Conservation (phyloP, 2,329 filamentous ascomycete species). For the Ceratocystis colombiana region DNA sequence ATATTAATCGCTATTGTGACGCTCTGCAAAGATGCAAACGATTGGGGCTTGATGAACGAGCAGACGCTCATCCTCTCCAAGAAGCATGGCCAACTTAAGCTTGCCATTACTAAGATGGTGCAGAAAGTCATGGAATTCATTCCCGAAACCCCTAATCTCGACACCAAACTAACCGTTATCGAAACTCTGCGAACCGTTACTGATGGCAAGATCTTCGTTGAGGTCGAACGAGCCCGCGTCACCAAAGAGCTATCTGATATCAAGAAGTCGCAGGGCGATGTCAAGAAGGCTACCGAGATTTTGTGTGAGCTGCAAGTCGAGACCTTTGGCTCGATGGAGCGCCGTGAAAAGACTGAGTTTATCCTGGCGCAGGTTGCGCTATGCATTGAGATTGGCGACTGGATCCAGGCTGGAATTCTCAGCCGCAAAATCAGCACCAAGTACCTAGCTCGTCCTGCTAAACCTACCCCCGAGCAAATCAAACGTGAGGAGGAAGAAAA, state of each 20-base stretch:
- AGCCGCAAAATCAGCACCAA: conserved; percentile 93
- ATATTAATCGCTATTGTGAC: conserved; percentile 81
- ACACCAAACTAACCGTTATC: conserved; percentile 86
- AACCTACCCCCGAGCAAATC: conserved; percentile 79
- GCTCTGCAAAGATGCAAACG: conserved; percentile 81
- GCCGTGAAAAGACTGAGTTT: conserved; percentile 96
- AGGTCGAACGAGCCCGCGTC: conserved; percentile 91
- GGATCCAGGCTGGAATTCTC: conserved; percentile 89
- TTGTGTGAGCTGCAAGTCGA: conserved; percentile 97
- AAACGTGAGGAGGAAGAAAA: conserved; percentile 84
- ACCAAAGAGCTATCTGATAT: conserved; percentile 94
- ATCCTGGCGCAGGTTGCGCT: conserved; percentile 89
- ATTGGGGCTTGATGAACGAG: conserved; percentile 94
- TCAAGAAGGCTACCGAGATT: conserved; percentile 81
- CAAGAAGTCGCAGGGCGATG: conserved; percentile 89
- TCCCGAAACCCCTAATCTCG: conserved; percentile 70
- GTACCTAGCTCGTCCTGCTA: conserved; percentile 81
- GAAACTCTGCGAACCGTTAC: conserved; percentile 93
- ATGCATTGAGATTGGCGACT: conserved; percentile 91
- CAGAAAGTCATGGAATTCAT: conserved; percentile 91
- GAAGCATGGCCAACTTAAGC: conserved; percentile 99
- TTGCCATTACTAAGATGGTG: conserved; percentile 98
- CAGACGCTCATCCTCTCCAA: conserved; percentile 93
- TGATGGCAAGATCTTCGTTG: conserved; percentile 99
- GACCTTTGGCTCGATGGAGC: conserved; percentile 96